Conservation (phyloP, 441 rosid species). For the Sinapis alba region DNA sequence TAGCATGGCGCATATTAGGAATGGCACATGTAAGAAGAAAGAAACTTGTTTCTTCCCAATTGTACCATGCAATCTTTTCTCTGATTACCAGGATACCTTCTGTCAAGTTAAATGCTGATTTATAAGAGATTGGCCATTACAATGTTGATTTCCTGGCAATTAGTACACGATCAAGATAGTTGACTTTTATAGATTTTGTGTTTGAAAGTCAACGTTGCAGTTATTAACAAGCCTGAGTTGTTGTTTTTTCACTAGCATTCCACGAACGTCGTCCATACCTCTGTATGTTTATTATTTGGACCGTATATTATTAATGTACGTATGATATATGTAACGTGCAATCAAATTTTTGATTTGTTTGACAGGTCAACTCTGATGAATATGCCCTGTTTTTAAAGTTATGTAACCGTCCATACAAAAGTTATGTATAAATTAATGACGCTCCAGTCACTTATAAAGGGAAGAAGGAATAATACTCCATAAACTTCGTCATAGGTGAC, state of each 20-base stretch:
- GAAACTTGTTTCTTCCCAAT: not conserved
- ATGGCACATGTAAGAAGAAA: not conserved
- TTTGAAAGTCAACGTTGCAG: not conserved
- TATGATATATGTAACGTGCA: not conserved
- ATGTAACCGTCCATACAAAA: constrained; percentile 10
- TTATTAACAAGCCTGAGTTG: not conserved
- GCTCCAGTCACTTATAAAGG: not conserved
- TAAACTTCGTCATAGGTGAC: constrained; percentile 27
- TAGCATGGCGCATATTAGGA: not conserved
- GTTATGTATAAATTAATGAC: not conserved
- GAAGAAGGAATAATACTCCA: not conserved
- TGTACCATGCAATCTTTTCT: not conserved
- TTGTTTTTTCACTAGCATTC: not conserved
- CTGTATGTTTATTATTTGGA: not conserved
- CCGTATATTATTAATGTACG: not conserved
- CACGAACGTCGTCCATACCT: not conserved
- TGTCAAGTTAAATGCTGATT: not conserved
- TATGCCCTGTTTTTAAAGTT: not conserved
- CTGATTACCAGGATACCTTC: not conserved
- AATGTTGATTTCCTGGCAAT: not conserved
- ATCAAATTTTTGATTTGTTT: constrained; percentile 5
- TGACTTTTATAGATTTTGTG: constrained; percentile 1
- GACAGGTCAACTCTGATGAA: constrained; percentile 29
- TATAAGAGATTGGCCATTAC: not conserved
- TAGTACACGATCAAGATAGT: not conserved